Evolutionary conservation across 1,139 yeast genomes (phyloP).

Genomic region (Yamadazyma blattariae): DNA sequence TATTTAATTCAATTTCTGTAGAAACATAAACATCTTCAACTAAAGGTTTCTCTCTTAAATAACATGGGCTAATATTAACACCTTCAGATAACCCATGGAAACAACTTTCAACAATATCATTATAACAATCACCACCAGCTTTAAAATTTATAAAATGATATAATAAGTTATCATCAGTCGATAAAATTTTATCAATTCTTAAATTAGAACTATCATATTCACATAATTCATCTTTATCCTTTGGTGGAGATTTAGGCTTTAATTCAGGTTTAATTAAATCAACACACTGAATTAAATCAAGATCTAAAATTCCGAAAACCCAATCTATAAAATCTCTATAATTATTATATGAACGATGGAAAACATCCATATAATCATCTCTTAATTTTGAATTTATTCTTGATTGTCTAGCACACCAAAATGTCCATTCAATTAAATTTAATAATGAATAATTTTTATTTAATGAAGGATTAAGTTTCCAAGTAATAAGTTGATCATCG

Average conservation of each 20-base stretch:
- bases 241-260: background rate
- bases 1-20: background rate
- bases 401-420: constrained; percentile 28
- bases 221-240: background rate
- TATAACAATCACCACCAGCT: background rate
- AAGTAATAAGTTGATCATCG: constrained; percentile 28
- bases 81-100: constrained; percentile 1
- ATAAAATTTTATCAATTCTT: background rate
- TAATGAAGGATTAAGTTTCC: constrained; percentile 20
- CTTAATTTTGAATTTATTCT: background rate
- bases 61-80: background rate
- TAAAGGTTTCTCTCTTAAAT: constrained; percentile 5
- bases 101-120: background rate
- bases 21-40: background rate
- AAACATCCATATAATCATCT: constrained; percentile 10
- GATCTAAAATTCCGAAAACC: constrained; percentile 3
- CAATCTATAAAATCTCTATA: constrained; percentile 2
- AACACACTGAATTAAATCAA: constrained; percentile 1
- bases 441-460: constrained; percentile 24
- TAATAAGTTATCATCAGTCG: background rate
- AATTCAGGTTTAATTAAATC: background rate
- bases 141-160: background rate
- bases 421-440: constrained; percentile 34
- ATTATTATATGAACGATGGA: constrained; percentile 14
- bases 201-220: background rate